Conservation (phyloP, 257 asterid species). For the Leonotis leonurus region DNA sequence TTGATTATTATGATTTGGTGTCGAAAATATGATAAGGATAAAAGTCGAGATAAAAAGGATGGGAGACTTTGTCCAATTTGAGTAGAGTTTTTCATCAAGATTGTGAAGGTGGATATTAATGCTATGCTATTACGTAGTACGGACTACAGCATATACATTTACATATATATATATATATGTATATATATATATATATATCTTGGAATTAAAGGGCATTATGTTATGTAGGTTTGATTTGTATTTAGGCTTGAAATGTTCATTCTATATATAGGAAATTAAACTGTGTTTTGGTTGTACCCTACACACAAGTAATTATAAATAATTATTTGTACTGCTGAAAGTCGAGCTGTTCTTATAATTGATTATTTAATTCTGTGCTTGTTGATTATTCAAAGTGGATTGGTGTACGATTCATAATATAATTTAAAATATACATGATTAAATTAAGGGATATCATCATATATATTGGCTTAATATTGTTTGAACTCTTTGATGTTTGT, state of each 20-base stretch:
- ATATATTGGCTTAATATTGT: too few relatives aligned
- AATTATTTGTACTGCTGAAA: too few relatives aligned
- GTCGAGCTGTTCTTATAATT: too few relatives aligned
- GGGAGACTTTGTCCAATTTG: constrained; percentile 8
- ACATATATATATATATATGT: background rate
- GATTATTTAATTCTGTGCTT: too few relatives aligned
- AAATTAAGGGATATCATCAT: too few relatives aligned
- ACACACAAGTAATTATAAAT: too few relatives aligned
- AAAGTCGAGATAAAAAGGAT: background rate
- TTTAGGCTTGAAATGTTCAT: constrained; percentile 10
- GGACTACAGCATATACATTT: background rate
- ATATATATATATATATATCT: background rate
- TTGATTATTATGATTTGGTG: background rate
- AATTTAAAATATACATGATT: too few relatives aligned
- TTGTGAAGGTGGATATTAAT: constrained; percentile 16
- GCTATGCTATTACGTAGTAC: too few relatives aligned
- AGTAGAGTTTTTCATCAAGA: background rate
- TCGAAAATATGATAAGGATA: background rate
- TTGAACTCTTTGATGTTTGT: too few relatives aligned
- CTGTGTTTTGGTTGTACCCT: constrained; percentile 15
- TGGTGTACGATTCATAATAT: too few relatives aligned
- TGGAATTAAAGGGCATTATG: constrained; percentile 1
- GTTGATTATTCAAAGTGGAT: too few relatives aligned
- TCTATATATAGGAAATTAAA: constrained; percentile 3
- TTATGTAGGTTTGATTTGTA: background rate